Evolutionary conservation across 78 protist species (phyloP).

Genomic region (Emiliania huxleyi): DNA sequence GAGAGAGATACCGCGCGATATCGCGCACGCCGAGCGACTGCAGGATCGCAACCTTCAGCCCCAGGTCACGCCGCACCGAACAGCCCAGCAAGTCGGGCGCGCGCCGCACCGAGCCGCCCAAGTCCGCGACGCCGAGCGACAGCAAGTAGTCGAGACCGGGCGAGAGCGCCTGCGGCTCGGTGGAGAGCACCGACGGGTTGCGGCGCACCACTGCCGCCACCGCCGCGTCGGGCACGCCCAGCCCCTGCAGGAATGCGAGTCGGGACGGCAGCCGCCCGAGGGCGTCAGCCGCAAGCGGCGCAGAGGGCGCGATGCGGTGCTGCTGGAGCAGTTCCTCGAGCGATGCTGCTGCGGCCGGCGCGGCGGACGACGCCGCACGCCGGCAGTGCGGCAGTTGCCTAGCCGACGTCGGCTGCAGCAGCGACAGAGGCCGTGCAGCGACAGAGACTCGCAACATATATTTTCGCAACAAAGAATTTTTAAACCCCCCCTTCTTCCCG

Average conservation of each 20-base stretch:
- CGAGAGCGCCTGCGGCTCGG: neutral
- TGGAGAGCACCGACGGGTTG: neutral
- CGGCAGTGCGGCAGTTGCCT: no score
- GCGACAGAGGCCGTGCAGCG: no score
- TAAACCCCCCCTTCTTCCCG: no score
- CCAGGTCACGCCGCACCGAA: neutral
- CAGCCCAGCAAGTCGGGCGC: neutral
- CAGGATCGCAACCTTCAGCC: neutral
- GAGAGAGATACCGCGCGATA: neutral
- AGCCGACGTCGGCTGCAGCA: no score
- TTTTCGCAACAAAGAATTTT: no score
- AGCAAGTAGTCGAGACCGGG: neutral
- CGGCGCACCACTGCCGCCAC: neutral
- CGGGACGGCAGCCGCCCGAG: neutral
- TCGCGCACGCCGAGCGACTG: neutral
- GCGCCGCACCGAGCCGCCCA: neutral
- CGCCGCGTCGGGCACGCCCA: neutral
- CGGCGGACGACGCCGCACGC: neutral
- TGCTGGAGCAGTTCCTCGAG: neutral
- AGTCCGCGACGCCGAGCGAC: neutral
- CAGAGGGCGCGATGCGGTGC: neutral
- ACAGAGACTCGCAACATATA: no score
- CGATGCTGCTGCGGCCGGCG: neutral
- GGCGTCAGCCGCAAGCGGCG: neutral
- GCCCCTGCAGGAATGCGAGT: neutral